phyloP scores from a whole-genome alignment of 2,329 filamentous ascomycete genomes.

The Geosmithia putterillii region DNA sequence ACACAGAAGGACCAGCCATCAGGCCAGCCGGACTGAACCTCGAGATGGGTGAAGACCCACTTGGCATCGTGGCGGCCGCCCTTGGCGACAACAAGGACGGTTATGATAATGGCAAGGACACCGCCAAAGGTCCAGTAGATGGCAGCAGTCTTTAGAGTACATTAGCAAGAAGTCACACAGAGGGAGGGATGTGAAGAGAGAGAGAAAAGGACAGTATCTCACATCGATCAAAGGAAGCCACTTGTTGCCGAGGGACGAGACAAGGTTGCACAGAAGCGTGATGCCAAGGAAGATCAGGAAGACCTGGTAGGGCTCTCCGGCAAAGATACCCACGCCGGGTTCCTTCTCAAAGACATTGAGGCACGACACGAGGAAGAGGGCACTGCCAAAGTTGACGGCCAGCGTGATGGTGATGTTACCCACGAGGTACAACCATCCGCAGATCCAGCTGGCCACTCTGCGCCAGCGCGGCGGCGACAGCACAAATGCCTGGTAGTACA shows the following conservation, averaged over 20 bases:
- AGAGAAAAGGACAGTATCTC: conserved; percentile 20
- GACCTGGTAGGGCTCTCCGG: conserved; percentile 48
- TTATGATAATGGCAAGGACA: conserved; percentile 51
- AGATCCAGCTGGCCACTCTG: conserved; percentile 55
- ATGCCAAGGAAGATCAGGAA: conserved; percentile 61
- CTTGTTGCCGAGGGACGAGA: conserved; percentile 55
- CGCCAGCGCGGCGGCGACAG: conserved; percentile 50
- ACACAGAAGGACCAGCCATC: conserved; percentile 63
- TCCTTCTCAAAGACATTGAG: conserved; percentile 40
- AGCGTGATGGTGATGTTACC: conserved; percentile 74
- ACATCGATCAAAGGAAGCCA: conserved; percentile 60
- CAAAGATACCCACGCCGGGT: conserved; percentile 29
- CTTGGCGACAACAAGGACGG: conserved; percentile 53
- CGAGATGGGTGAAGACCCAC: conserved; percentile 59
- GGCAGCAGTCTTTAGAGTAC: conserved; percentile 41
- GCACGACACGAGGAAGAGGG: conserved; percentile 46
- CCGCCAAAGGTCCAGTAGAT: conserved; percentile 66
- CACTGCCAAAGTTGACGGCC: conserved; percentile 73
- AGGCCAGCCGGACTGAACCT: conserved; percentile 55
- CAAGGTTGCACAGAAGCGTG: conserved; percentile 49
- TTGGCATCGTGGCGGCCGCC: conserved; percentile 49
- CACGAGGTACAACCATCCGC: conserved; percentile 65
- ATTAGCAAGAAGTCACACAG: conserved; percentile 1
- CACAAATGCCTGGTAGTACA: conserved; percentile 73
- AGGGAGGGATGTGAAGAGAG: neutral